Base-by-base conservation (phyloP, 768 basidiomycete species). In the Lactarius tabidus region DNA sequence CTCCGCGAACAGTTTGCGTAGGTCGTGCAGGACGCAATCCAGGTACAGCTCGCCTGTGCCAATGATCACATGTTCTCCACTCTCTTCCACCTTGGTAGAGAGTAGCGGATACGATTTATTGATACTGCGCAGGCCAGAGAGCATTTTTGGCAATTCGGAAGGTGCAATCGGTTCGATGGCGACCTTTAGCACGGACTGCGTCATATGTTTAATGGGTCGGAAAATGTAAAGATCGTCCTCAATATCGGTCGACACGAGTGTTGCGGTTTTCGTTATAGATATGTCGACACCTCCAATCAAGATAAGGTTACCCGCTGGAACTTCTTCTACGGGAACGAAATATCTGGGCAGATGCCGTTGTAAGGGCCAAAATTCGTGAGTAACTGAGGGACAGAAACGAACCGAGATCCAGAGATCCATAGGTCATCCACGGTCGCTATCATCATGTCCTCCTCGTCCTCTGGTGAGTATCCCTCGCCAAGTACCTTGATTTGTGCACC, bases 371-470 rank as follows among this genome's bases (percentile, higher is more conserved):
- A 28, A 57, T 17, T 28, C 39, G 20, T 8, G 20, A 23, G 31
- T 36, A 20, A 23, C 15, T 29, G 45, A 29, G 59, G 31, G 52
- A 28, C 3, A 31, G 17, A 43, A 28, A 72, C 83, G 67, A 67
- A 95, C 91, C 96, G 83, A 18, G 96, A 86, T 80, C 98, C 91
- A 72, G 85, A 86, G 63, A 98, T 85, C 92, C 94, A 93, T 20
- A 98, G 79, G 67, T 89, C 89, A 70, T 98, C 95, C 3, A 97
- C 84, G 2, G 79, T 83, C 17, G 85, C 86, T 67, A 86, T 87
- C 75, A 91, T 84, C 94, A 98, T 96, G 72, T 99, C 97, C 77
- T 99, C 97, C 78, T 98, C 96, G 69, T 99, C 97, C 72, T 98
- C 96, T n/a, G 93, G 91, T 17, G 95, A 96, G 75, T 95, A 99